Evolutionary conservation across 75 land plant genomes (phyloP).

Genomic region (Isoetes taiwanensis): DNA sequence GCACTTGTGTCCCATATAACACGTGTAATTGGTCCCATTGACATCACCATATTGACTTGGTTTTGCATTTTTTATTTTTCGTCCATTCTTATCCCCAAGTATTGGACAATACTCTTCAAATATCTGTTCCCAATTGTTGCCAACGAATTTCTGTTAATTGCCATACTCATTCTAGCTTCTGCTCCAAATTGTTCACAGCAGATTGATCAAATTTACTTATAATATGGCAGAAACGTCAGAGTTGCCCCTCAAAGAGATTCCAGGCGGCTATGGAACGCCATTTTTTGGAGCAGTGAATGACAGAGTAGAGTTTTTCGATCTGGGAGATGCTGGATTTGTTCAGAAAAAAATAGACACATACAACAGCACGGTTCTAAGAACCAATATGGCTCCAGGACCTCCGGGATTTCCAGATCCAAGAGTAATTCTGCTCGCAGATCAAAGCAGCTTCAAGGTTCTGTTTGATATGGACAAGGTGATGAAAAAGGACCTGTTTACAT

Average conservation of each 20-base stretch:
- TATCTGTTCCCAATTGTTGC: too few species aligned
- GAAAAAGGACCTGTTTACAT: neutral
- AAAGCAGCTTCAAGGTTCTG: conserved; percentile 41
- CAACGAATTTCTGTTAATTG: too few species aligned
- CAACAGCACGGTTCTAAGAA: conserved; percentile 61
- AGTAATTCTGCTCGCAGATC: conserved; percentile 44
- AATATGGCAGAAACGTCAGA: too few species aligned
- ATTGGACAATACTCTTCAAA: too few species aligned
- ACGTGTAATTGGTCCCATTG: too few species aligned
- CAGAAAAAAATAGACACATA: conserved; percentile 32
- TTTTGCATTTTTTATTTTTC: too few species aligned
- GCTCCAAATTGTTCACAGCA: too few species aligned
- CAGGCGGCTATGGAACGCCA: conserved; percentile 69
- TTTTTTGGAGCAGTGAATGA: conserved; percentile 53
- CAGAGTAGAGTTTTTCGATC: conserved; percentile 75
- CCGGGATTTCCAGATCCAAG: conserved; percentile 40
- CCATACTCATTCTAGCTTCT: too few species aligned
- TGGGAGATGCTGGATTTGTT: conserved; percentile 57
- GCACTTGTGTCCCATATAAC: too few species aligned
- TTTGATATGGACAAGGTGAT: conserved; percentile 39
- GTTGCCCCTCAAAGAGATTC: conserved; percentile 37
- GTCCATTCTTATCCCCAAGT: too few species aligned
- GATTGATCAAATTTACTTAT: too few species aligned
- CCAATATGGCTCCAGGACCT: conserved; percentile 84
- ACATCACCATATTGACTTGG: too few species aligned